These are phyloP conservation scores for Withania somnifera DNA, from an alignment of 305 asterid genomes.

Conservation along the genomic window DNA sequence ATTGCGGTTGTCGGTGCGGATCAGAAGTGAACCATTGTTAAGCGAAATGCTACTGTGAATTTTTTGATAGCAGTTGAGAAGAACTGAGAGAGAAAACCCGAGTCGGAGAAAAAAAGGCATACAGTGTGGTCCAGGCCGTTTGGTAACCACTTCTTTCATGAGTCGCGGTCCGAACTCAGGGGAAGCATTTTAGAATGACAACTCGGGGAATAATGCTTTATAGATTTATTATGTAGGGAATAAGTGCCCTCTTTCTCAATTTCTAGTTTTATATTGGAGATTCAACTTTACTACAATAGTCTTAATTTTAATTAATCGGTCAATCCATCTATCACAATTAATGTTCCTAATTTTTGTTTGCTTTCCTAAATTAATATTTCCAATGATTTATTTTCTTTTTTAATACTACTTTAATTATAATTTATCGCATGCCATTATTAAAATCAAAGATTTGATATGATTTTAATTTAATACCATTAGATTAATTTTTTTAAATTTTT, in stretches of 20 bases:
- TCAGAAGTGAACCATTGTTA: conserved; percentile 8
- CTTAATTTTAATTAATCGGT: no score
- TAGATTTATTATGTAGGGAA: not conserved
- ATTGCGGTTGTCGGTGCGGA: not conserved
- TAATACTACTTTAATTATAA: no score
- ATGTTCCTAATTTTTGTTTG: no score
- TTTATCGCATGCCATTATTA: no score
- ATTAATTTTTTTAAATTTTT: no score
- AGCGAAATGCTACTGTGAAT: not conserved
- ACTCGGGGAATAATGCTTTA: not conserved
- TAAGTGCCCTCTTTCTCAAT: not conserved
- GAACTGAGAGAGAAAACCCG: not conserved
- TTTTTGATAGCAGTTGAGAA: not conserved
- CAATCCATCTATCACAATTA: no score
- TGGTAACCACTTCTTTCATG: not conserved
- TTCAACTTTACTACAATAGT: no score
- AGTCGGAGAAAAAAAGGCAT: not conserved
- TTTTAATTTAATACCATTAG: no score
- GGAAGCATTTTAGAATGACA: not conserved
- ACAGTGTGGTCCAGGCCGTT: not conserved
- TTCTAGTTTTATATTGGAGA: no score
- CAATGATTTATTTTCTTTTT: no score
- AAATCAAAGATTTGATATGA: no score
- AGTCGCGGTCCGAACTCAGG: not conserved
- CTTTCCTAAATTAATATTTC: no score